phyloP scores from a whole-genome alignment of 495 filamentous ascomycete species.

The Hyphodiscus hymeniophilus region DNA sequence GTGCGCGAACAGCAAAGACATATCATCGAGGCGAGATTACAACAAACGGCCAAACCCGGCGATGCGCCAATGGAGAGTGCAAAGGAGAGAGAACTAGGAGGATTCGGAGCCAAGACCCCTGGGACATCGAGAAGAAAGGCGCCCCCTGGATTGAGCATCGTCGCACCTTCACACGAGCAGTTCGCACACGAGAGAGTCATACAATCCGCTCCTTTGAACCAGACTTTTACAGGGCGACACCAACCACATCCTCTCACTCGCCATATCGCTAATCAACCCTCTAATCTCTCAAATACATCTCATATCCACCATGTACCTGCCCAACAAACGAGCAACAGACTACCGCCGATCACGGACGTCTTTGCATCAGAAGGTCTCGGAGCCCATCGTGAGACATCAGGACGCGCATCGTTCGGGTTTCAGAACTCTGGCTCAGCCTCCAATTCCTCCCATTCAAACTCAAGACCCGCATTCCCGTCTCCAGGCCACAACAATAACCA shows the following conservation, averaged over 20 bases:
- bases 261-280: conserved; percentile 77
- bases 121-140: conserved; percentile 65
- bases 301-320: conserved; percentile 91
- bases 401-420: conserved; percentile 25
- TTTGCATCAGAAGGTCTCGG: conserved; percentile 79
- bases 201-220: conserved; percentile 92
- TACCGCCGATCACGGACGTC: conserved; percentile 91
- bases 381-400: conserved; percentile 33
- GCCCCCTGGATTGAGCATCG: conserved; percentile 86
- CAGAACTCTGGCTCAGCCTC: conserved; percentile 30
- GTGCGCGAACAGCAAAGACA: conserved; percentile 90
- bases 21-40: conserved; percentile 88
- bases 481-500: conserved; percentile 53
- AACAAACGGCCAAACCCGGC: conserved; percentile 73
- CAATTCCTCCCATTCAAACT: conserved; percentile 66
- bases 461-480: conserved; percentile 62
- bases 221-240: conserved; percentile 88
- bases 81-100: conserved; percentile 45
- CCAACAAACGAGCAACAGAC: conserved; percentile 80
- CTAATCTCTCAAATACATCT: conserved; percentile 75
- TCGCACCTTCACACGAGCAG: conserved; percentile 90
- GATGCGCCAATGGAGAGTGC: conserved; percentile 37
- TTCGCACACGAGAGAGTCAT: conserved; percentile 95
- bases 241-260: conserved; percentile 74
- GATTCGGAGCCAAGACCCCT: conserved; percentile 57